These are phyloP conservation scores for Aureococcus anophagefferens DNA, from an alignment of 108 stramenopile species.

Conservation along the genomic window DNA sequence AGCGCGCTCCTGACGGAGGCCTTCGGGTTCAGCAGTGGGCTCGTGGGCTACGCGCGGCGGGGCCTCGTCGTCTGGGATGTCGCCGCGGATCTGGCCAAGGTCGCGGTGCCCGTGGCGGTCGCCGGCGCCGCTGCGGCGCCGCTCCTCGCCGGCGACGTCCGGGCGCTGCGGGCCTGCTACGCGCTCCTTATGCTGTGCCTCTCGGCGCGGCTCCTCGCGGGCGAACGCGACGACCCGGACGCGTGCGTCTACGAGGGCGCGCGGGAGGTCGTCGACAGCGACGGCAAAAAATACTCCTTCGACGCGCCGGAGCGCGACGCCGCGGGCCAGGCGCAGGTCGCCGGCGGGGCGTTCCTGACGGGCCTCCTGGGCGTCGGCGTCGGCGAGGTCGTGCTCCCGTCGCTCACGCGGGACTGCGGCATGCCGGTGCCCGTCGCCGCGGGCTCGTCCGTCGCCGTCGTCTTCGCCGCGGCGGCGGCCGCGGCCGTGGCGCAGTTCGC, in stretches of 20 bases:
- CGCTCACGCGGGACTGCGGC: conserved; percentile 21
- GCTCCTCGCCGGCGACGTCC: conserved; percentile 16
- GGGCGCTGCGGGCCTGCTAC: conserved; percentile 16
- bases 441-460: conserved; percentile 21
- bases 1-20: conserved; percentile 19
- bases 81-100: conserved; percentile 9
- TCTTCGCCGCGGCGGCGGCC: conserved; percentile 19
- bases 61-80: conserved; percentile 18
- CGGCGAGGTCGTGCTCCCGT: conserved; percentile 21
- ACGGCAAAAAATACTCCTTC: too few species aligned
- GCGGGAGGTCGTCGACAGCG: conserved; percentile 13
- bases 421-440: conserved; percentile 23
- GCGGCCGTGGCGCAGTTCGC: conserved; percentile 13
- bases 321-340: conserved; percentile 5
- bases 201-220: conserved; percentile 15
- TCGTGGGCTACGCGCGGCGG: conserved; percentile 25
- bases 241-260: too few species aligned
- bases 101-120: conserved; percentile 22
- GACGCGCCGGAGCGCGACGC: too few species aligned
- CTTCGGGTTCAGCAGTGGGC: conserved; percentile 19
- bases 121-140: conserved; percentile 16
- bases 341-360: conserved; percentile 21
- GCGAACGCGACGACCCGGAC: too few species aligned
- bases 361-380: conserved; percentile 25
- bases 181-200: conserved; percentile 24